These are phyloP conservation scores for Tolypocladium tropicale DNA, from an alignment of 2,329 filamentous ascomycete genomes.

Conservation along the genomic window DNA sequence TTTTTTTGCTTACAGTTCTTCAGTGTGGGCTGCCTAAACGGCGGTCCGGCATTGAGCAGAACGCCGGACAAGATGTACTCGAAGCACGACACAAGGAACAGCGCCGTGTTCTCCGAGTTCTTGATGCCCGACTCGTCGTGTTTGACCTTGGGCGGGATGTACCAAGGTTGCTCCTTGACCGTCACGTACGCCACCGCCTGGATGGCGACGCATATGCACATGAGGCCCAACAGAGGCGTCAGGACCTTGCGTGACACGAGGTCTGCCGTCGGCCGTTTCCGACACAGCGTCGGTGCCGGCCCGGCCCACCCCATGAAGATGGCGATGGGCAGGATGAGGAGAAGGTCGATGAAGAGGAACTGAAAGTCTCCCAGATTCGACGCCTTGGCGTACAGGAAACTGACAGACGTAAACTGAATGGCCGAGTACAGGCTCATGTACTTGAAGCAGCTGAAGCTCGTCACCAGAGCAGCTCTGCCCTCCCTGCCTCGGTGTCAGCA, in stretches of 20 bases:
- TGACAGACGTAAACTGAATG: slow-evolving; percentile 97
- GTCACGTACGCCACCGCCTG: slow-evolving; percentile 65
- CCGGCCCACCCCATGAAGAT: slow-evolving; percentile 99
- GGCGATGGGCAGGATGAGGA: slow-evolving; percentile 88
- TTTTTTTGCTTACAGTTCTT: slow-evolving; percentile 57
- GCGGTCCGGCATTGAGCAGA: slow-evolving; percentile 81
- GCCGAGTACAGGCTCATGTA: slow-evolving; percentile 99
- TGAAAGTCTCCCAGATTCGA: slow-evolving; percentile 97
- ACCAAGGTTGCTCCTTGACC: slow-evolving; percentile 77
- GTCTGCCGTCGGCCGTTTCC: slow-evolving; percentile 83
- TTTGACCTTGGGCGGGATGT: slow-evolving; percentile 67
- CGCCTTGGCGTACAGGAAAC: slow-evolving; percentile 87
- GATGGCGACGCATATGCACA: slow-evolving; percentile 65
- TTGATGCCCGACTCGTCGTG: slow-evolving; percentile 72
- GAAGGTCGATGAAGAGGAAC: slow-evolving; percentile 90
- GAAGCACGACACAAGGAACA: slow-evolving; percentile 87
- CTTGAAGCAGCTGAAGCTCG: slow-evolving; percentile 98
- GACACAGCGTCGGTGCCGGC: slow-evolving; percentile 64
- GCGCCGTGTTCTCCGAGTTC: slow-evolving; percentile 86
- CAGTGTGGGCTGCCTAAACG: slow-evolving; percentile 72
- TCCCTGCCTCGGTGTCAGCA: slow-evolving; percentile 44
- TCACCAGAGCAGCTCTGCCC: slow-evolving; percentile 89
- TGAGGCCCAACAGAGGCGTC: slow-evolving; percentile 80
- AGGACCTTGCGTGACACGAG: slow-evolving; percentile 89
- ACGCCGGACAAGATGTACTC: slow-evolving; percentile 90